Percentiles rank a stretch among this genome's conserved stretches.
Conservation (phyloP, 73 alveolate genomes). For the Symbiodinium pilosum region DNA sequence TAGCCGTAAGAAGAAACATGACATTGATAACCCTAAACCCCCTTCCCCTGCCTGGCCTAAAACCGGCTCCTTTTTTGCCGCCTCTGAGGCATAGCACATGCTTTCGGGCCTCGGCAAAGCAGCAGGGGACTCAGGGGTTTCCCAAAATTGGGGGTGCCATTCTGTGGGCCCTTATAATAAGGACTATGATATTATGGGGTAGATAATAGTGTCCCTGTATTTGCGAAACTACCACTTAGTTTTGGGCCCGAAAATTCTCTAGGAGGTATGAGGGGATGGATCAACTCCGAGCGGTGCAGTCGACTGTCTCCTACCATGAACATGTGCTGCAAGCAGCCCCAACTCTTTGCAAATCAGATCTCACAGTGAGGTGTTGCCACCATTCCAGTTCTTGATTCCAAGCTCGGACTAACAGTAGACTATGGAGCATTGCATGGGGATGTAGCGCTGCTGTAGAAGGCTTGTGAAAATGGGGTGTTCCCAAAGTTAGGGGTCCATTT, state of each 20-base stretch:
- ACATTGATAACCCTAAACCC: too few relatives aligned
- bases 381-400: not conserved
- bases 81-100: not conserved
- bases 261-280: too few relatives aligned
- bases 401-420: not conserved
- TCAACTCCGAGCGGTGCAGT: too few relatives aligned
- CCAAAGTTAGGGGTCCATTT: not conserved
- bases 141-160: not conserved
- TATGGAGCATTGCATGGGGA: not conserved
- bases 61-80: not conserved
- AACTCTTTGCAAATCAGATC: too few relatives aligned
- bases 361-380: too few relatives aligned
- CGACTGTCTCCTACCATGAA: too few relatives aligned
- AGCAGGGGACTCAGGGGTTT: not conserved
- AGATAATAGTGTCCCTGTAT: not conserved
- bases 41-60: not conserved
- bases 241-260: not conserved
- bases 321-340: too few relatives aligned
- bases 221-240: not conserved
- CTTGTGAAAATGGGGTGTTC: not conserved
- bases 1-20: too few relatives aligned
- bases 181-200: not conserved
- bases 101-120: not conserved
- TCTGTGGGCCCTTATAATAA: not conserved
- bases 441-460: not conserved